Percentiles rank a stretch among this genome's conserved stretches.
Evolutionary conservation across 2,329 filamentous ascomycete genomes (phyloP).

Genomic region (Colletotrichum spaethianum): DNA sequence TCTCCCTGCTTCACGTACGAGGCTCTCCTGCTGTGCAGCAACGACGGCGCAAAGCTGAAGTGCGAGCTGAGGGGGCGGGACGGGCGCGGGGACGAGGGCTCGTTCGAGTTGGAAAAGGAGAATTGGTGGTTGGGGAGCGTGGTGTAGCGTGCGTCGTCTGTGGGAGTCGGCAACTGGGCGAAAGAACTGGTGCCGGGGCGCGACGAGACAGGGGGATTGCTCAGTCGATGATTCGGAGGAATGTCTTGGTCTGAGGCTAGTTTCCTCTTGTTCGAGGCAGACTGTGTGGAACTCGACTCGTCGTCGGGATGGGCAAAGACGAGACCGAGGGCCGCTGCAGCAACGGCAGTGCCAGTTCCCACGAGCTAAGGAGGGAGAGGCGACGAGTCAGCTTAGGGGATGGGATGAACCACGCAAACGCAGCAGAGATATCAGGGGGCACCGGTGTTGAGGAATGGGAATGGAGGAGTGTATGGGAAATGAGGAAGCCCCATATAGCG

Average conservation of each 20-base stretch:
- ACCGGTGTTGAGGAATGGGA: slow-evolving; percentile 10
- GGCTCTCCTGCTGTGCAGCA: slow-evolving; percentile 56
- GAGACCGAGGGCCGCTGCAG: slow-evolving; percentile 71
- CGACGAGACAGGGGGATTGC: slow-evolving; percentile 49
- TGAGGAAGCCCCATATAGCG: slow-evolving; percentile 19
- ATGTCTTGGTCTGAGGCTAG: slow-evolving; percentile 51
- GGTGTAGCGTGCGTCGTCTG: slow-evolving; percentile 45
- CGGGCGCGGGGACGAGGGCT: slow-evolving; percentile 42
- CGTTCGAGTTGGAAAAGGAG: slow-evolving; percentile 46
- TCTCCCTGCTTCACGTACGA: slow-evolving; percentile 60
- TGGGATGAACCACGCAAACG: slow-evolving; percentile 11
- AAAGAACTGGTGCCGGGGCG: slow-evolving; percentile 62
- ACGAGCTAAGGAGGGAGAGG: slow-evolving; percentile 62
- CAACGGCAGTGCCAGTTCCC: slow-evolving; percentile 73
- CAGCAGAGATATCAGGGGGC: slow-evolving; percentile 40
- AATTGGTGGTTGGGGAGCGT: slow-evolving; percentile 41
- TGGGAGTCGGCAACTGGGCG: slow-evolving; percentile 48
- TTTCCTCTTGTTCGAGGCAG: slow-evolving; percentile 39
- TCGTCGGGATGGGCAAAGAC: slow-evolving; percentile 71
- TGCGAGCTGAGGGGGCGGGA: slow-evolving; percentile 56
- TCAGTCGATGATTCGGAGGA: slow-evolving; percentile 46
- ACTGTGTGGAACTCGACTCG: slow-evolving; percentile 46
- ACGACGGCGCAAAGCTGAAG: slow-evolving; percentile 54
- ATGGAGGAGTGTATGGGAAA: slow-evolving; percentile 31
- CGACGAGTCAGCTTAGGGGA: slow-evolving; percentile 28